Evolutionary conservation across 208 protist species (phyloP).

Genomic region (Leishmania arabica): DNA sequence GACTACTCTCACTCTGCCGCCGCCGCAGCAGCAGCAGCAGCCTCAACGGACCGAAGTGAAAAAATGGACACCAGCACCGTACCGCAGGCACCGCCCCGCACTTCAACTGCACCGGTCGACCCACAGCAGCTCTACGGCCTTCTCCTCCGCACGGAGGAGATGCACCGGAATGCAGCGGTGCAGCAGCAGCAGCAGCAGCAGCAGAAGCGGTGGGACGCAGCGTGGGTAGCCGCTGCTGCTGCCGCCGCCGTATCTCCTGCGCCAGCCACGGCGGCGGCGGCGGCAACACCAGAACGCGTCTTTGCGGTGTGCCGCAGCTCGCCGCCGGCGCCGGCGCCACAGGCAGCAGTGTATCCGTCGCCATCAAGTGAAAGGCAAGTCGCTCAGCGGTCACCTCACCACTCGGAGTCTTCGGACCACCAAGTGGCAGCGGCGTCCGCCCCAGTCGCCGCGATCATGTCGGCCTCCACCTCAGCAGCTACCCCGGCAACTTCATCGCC

Average conservation of each 20-base stretch:
- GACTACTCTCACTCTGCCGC: not conserved
- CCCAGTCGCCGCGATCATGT: not conserved
- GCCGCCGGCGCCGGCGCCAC: not conserved
- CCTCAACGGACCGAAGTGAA: not conserved
- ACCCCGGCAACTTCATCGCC: not conserved
- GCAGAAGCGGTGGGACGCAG: slow-evolving; percentile 38
- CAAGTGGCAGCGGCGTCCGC: not conserved
- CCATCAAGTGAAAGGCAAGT: not conserved
- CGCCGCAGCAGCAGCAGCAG: not conserved
- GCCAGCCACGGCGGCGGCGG: not conserved
- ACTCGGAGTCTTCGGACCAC: not conserved
- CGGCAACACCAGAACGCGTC: not conserved
- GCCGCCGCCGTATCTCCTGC: not conserved
- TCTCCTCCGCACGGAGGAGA: slow-evolving; percentile 51
- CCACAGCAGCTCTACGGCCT: slow-evolving; percentile 44
- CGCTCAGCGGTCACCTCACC: not conserved
- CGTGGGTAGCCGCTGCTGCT: slow-evolving; percentile 16
- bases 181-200: slow-evolving; percentile 37
- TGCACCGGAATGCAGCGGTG: slow-evolving; percentile 45
- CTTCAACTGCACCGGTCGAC: slow-evolving; percentile 1
- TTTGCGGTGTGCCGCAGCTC: not conserved
- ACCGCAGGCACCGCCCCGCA: not conserved
- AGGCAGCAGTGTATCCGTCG: not conserved
- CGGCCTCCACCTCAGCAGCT: not conserved
- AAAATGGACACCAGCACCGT: not conserved